Percentiles rank a stretch among this genome's conserved stretches.
phyloP scores from a whole-genome alignment of 2,329 filamentous ascomycete genomes.

The Aspergillus sojae region DNA sequence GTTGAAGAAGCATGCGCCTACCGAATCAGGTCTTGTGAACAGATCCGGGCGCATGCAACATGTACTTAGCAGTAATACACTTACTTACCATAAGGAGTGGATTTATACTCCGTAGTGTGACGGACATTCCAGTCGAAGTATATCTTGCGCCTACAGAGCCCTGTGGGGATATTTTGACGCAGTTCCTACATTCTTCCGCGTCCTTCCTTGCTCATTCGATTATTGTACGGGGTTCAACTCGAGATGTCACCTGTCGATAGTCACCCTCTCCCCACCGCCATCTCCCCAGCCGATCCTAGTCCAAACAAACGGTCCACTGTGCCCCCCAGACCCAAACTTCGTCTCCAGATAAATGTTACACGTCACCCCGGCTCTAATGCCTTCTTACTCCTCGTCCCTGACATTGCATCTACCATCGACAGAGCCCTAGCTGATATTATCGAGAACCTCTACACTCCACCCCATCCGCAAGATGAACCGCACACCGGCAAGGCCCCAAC shows the following conservation, averaged over 20 bases:
- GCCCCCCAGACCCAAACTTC: constrained; percentile 37
- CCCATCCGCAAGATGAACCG: background rate
- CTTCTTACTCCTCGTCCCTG: constrained; percentile 70
- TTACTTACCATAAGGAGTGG: background rate
- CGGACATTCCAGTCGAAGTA: background rate
- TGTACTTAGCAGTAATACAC: background rate
- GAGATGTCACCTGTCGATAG: background rate
- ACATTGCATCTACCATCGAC: constrained; percentile 61
- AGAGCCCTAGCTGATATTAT: constrained; percentile 70
- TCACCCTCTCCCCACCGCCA: constrained; percentile 16
- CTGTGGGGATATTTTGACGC: background rate
- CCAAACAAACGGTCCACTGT: constrained; percentile 8
- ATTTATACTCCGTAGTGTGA: no score
- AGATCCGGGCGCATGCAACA: background rate
- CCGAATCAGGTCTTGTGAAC: background rate
- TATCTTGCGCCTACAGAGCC: background rate
- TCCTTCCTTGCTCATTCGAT: background rate
- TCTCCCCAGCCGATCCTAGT: constrained; percentile 16
- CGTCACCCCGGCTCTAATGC: constrained; percentile 44
- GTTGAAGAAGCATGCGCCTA: background rate
- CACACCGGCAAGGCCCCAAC: background rate
- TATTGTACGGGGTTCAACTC: background rate
- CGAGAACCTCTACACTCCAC: constrained; percentile 65
- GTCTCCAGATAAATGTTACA: constrained; percentile 47
- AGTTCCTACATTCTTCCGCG: background rate